phyloP scores from a whole-genome alignment of 2,329 filamentous ascomycete genomes.

The Aspergillus brunneoviolaceus region DNA sequence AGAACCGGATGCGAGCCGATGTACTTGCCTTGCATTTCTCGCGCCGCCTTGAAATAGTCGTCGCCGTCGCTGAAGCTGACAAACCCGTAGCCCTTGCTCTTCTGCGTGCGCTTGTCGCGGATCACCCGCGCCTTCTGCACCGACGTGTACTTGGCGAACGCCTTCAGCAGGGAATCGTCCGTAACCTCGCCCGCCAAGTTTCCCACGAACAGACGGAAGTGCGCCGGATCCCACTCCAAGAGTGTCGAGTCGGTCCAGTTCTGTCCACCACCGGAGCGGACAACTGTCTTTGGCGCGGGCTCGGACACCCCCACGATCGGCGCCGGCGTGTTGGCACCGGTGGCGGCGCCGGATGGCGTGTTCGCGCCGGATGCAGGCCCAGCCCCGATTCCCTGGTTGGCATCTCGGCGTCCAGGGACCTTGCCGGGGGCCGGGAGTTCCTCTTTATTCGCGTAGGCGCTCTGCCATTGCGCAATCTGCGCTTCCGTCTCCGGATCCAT shows the following conservation, averaged over 20 bases:
- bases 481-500: constrained; percentile 80
- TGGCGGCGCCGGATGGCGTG: constrained; percentile 30
- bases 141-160: constrained; percentile 82
- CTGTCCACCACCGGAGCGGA: constrained; percentile 84
- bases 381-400: constrained; percentile 30
- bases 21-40: constrained; percentile 99
- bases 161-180: constrained; percentile 91
- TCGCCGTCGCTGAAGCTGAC: constrained; percentile 94
- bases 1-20: constrained; percentile 94
- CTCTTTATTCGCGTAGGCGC: constrained; percentile 73
- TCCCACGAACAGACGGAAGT: constrained; percentile 92
- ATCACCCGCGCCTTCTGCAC: constrained; percentile 92
- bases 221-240: constrained; percentile 92
- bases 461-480: constrained; percentile 93
- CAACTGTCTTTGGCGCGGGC: constrained; percentile 72
- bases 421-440: constrained; percentile 40
- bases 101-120: constrained; percentile 91
- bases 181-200: constrained; percentile 97
- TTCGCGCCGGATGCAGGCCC: constrained; percentile 46
- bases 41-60: constrained; percentile 92
- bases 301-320: constrained; percentile 45
- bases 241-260: constrained; percentile 86
- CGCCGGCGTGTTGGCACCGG: constrained; percentile 41
- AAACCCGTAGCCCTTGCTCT: constrained; percentile 95
- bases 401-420: constrained; percentile 44